These are phyloP conservation scores for Phialocephala sp. DNA, from an alignment of 2,329 filamentous ascomycete genomes.

Conservation along the genomic window DNA sequence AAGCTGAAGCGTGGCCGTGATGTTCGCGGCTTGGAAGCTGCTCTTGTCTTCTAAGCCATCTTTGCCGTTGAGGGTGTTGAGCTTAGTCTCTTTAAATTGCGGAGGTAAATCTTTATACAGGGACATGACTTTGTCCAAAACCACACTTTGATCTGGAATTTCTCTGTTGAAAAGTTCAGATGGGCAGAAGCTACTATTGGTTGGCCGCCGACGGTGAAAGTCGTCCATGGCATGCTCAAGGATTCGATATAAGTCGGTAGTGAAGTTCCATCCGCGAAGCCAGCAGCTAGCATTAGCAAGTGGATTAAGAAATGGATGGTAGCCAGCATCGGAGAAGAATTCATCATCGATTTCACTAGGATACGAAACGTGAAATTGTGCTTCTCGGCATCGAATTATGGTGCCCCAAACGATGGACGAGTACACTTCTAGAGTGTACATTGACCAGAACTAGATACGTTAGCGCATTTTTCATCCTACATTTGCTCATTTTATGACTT, in stretches of 20 bases:
- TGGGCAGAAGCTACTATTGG: slow-evolving; percentile 15
- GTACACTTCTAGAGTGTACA: slow-evolving; percentile 62
- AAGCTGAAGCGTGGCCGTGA: slow-evolving; percentile 50
- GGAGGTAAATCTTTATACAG: slow-evolving; percentile 29
- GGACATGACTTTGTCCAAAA: slow-evolving; percentile 31
- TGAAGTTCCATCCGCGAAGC: slow-evolving; percentile 63
- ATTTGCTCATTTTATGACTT: slow-evolving; percentile 15
- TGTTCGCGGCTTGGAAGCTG: slow-evolving; percentile 57
- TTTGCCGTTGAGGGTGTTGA: neutral
- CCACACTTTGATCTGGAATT: slow-evolving; percentile 19
- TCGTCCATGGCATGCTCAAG: slow-evolving; percentile 53
- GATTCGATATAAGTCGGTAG: slow-evolving; percentile 60
- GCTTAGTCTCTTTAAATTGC: slow-evolving; percentile 30
- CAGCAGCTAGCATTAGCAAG: slow-evolving; percentile 46
- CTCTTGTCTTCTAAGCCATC: slow-evolving; percentile 37
- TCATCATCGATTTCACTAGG: slow-evolving; percentile 55
- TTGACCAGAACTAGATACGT: slow-evolving; percentile 56
- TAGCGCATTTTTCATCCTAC: neutral
- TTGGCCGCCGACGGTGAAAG: slow-evolving; percentile 23
- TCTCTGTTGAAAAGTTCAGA: slow-evolving; percentile 19
- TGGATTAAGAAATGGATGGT: slow-evolving; percentile 7
- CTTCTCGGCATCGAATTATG: slow-evolving; percentile 52
- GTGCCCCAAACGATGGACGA: slow-evolving; percentile 58
- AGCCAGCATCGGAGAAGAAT: slow-evolving; percentile 45
- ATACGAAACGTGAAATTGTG: slow-evolving; percentile 53